A percentile compares a stretch with the other conserved stretches of the same genome.
These are phyloP conservation scores for Hypoxylon sp. DNA, from an alignment of 2,329 filamentous ascomycete genomes.

Conservation along the genomic window DNA sequence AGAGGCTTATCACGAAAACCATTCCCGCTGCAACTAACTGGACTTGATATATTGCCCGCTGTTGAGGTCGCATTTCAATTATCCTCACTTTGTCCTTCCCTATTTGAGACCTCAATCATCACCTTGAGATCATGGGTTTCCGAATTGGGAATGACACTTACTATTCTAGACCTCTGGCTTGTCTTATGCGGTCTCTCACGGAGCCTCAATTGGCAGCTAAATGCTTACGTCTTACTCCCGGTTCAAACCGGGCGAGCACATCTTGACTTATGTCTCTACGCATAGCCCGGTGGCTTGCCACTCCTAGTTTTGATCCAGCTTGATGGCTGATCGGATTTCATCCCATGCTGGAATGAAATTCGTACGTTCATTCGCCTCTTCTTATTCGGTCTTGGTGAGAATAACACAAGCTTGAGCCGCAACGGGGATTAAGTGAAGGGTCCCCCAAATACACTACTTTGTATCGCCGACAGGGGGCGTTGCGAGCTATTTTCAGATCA, in stretches of 20 bases:
- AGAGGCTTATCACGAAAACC: conserved; percentile 11
- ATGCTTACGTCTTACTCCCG: background rate
- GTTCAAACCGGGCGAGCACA: background rate
- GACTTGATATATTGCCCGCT: background rate
- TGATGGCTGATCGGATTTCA: conserved; percentile 3
- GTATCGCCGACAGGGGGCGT: conserved; percentile 8
- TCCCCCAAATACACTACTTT: conserved; percentile 4
- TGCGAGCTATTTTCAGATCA: conserved; percentile 30
- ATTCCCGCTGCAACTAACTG: conserved; percentile 8
- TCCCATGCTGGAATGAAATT: background rate
- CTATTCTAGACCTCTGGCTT: conserved; percentile 2
- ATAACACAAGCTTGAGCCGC: background rate
- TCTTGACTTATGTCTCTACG: conserved; percentile 5
- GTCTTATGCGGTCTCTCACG: conserved; percentile 21
- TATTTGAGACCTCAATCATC: conserved; percentile 2
- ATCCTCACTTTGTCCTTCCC: conserved; percentile 6
- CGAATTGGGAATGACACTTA: conserved; percentile 18
- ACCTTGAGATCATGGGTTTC: conserved; percentile 12
- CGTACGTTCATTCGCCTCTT: background rate
- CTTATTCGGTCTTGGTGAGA: background rate
- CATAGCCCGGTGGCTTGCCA: background rate
- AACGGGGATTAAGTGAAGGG: conserved; percentile 10
- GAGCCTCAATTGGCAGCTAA: conserved; percentile 24
- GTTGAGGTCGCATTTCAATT: conserved; percentile 7
- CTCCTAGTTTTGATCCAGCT: conserved; percentile 6